Evolutionary conservation across 768 basidiomycete genomes (phyloP), one percentile per base, ranked within the genome.

Genomic region (Pulveroboletus sp.): DNA sequence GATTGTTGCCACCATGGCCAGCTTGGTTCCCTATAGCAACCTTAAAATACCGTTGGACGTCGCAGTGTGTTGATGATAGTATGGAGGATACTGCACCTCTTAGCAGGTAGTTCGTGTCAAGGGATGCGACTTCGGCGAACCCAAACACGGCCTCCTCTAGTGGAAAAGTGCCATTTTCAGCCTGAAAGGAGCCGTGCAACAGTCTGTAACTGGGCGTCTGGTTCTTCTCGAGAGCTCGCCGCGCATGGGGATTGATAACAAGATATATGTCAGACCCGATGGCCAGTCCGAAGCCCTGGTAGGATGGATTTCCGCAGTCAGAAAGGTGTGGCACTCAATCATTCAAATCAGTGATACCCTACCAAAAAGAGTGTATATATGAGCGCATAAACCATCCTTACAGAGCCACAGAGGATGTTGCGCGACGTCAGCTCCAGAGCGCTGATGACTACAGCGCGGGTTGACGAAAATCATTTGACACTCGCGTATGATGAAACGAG

Each of bases 321-420:
- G 50, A 24, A 44, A 48, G 7, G 40, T n/a, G 33, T 27, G 8
- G 8, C 55, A 39, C 10, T 8, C n/a, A 39, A 43, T 6, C 33
- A 24, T 47, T 28, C 30, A 14, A 39, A 33, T 37, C 15, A 14
- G 10, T 31, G 30, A 39, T 26, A 26, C 39, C 76, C 51, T n/a
- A 85, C 86, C 59, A 92, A 69, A 65, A 90, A 90, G 39, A 91
- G 72, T 0, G 88, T 89, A 60, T 91, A 92, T 38, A 92, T 89
- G 51, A 89, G 85, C 12, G 89, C 88, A 59, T 89, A 91, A 27
- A 91, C 86, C 65, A 91, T 82, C 54, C 88, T 75, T 31, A 91
- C 89, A 18, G 86, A 85, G 27, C 89, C 89, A 56, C 86, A 87
- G 47, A 90, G 79, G 33, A 90, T 76, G 59, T 87, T 91, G 60